Percentiles rank a stretch among this genome's conserved stretches.
Conservation (phyloP, 2,329 filamentous ascomycete genomes). For the Corinectria fuckeliana region DNA sequence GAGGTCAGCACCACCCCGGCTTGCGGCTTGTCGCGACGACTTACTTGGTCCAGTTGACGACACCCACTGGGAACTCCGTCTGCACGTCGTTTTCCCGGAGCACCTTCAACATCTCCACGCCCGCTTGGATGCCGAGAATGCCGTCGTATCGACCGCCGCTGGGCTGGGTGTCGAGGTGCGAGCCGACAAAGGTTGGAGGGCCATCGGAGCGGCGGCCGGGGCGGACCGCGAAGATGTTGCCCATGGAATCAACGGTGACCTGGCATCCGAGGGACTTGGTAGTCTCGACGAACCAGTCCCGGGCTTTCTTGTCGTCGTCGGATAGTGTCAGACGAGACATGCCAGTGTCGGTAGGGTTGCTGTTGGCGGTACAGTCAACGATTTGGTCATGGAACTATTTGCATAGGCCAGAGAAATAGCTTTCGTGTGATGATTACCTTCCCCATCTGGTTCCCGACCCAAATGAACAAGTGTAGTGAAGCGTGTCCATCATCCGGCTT, state of each 20-base stretch:
- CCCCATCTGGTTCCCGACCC: constrained; percentile 32
- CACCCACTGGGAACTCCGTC: constrained; percentile 74
- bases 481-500: constrained; percentile 29
- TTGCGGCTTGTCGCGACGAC: constrained; percentile 38
- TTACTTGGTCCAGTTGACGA: constrained; percentile 80
- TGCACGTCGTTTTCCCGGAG: constrained; percentile 71
- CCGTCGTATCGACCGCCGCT: constrained; percentile 76
- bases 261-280: constrained; percentile 69
- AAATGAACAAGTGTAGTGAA: constrained; percentile 32
- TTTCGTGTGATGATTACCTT: constrained; percentile 13
- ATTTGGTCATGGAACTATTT: neutral
- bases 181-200: constrained; percentile 71
- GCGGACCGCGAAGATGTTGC: constrained; percentile 78
- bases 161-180: constrained; percentile 72
- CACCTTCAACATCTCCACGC: constrained; percentile 73
- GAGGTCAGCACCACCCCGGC: constrained; percentile 6
- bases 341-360: constrained; percentile 64
- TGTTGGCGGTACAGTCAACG: neutral
- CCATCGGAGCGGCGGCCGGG: constrained; percentile 63
- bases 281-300: constrained; percentile 78
- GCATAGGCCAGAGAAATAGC: neutral
- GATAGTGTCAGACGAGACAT: constrained; percentile 81
- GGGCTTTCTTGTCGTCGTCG: constrained; percentile 74
- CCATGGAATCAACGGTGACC: constrained; percentile 76
- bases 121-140: constrained; percentile 76